Evolutionary conservation across 2,329 filamentous ascomycete species (phyloP).

Genomic region (Sporothrix luriei): DNA sequence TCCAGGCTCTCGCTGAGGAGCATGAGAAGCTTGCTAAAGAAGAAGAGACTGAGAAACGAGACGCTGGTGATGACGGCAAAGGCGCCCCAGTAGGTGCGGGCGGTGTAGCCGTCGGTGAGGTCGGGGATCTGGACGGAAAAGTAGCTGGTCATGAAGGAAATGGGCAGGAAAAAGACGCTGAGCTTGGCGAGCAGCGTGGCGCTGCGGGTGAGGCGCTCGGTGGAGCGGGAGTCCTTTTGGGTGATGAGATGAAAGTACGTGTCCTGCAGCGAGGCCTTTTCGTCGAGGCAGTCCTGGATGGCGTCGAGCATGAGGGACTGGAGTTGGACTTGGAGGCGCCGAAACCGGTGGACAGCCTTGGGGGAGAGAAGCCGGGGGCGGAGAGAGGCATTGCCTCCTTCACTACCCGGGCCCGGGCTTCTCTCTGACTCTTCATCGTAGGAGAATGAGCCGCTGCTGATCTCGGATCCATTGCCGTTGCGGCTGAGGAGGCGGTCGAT

Average conservation of each 20-base stretch:
- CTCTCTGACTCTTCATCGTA: neutral
- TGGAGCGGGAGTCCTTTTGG: constrained; percentile 72
- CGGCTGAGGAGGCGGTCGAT: constrained; percentile 60
- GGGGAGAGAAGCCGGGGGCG: constrained; percentile 41
- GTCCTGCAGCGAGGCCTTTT: constrained; percentile 70
- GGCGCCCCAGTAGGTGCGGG: constrained; percentile 66
- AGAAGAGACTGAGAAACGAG: constrained; percentile 61
- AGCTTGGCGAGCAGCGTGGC: constrained; percentile 74
- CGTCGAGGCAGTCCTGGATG: constrained; percentile 64
- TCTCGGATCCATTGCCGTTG: constrained; percentile 36
- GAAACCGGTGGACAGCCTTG: constrained; percentile 60
- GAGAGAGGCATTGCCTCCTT: neutral
- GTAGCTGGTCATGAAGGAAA: constrained; percentile 73
- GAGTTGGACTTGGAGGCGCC: constrained; percentile 61
- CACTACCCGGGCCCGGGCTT: no score
- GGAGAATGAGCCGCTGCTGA: neutral
- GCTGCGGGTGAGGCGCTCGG: constrained; percentile 70
- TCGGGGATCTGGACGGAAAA: constrained; percentile 68
- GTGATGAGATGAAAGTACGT: constrained; percentile 80
- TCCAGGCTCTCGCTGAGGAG: constrained; percentile 51
- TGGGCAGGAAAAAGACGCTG: constrained; percentile 73
- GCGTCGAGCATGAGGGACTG: constrained; percentile 63
- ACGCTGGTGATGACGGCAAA: constrained; percentile 66
- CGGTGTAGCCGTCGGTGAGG: constrained; percentile 59
- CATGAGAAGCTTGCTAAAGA: constrained; percentile 53